Percentiles rank a stretch among this genome's conserved stretches.
Evolutionary conservation across 441 rosid genomes (phyloP).

Genomic region (Pelargonium citronellum): DNA sequence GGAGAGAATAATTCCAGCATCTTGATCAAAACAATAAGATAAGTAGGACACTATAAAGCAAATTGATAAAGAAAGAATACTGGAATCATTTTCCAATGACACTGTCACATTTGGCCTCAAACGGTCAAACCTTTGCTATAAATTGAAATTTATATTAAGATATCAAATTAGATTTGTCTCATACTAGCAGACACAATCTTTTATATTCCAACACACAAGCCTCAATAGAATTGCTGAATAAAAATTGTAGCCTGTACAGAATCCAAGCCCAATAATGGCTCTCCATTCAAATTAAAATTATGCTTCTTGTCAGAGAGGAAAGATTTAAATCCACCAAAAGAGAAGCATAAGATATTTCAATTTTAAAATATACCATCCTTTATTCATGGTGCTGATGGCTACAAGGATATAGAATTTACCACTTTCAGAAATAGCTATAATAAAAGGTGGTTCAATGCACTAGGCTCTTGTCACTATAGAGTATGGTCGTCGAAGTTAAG

Average conservation of each 20-base stretch:
- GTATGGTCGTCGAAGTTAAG: too few species aligned
- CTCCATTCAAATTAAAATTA: background rate
- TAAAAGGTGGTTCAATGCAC: too few species aligned
- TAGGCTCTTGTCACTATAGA: too few species aligned
- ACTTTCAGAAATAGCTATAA: too few species aligned
- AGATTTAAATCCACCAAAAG: slow-evolving; percentile 31
- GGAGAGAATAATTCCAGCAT: slow-evolving; percentile 1
- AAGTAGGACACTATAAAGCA: background rate
- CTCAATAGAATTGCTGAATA: slow-evolving; percentile 20
- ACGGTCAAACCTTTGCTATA: slow-evolving; percentile 12
- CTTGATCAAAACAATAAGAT: background rate
- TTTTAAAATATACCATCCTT: slow-evolving; percentile 8
- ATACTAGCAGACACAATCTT: slow-evolving; percentile 27
- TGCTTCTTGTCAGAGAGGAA: background rate
- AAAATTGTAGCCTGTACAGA: slow-evolving; percentile 21
- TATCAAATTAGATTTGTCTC: slow-evolving; percentile 28
- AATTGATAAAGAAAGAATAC: slow-evolving; percentile 2
- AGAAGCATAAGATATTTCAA: slow-evolving; percentile 25
- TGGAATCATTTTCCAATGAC: slow-evolving; percentile 20
- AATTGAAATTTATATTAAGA: background rate
- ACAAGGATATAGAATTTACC: too few species aligned
- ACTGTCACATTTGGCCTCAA: slow-evolving; percentile 7
- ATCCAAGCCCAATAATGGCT: slow-evolving; percentile 22
- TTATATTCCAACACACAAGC: slow-evolving; percentile 24
- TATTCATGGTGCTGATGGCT: background rate